A percentile compares a stretch with the other conserved stretches of the same genome.
Conservation (phyloP, 805 yeast species). For the Candida pini region DNA sequence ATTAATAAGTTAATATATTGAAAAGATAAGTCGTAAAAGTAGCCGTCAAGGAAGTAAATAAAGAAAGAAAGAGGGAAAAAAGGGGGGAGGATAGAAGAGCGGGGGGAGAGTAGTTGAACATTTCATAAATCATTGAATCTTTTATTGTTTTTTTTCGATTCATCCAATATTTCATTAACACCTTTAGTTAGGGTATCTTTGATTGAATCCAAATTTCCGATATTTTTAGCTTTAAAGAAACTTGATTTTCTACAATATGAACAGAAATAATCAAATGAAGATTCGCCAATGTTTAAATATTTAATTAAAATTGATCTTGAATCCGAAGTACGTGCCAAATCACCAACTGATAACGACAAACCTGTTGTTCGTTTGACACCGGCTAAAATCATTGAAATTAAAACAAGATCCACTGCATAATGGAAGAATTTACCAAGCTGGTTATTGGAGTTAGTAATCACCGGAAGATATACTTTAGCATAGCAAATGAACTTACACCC, state of each 20-base stretch:
- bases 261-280: conserved; percentile 45
- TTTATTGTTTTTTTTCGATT: conserved; percentile 1
- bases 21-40: too few relatives aligned
- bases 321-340: conserved; percentile 40
- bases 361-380: conserved; percentile 86
- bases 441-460: conserved; percentile 1
- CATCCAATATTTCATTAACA: conserved; percentile 24
- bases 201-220: conserved; percentile 24
- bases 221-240: conserved; percentile 39
- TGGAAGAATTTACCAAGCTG: conserved; percentile 63
- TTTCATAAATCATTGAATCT: background rate
- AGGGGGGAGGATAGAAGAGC: background rate
- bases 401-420: conserved; percentile 68
- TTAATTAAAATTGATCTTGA: conserved; percentile 37
- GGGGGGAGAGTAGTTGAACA: background rate
- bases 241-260: conserved; percentile 41
- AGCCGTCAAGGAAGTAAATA: background rate
- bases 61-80: background rate
- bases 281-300: conserved; percentile 58
- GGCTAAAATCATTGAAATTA: conserved; percentile 77
- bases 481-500: background rate
- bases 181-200: conserved; percentile 25
- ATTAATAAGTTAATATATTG: too few relatives aligned
- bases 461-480: too few relatives aligned
- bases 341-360: conserved; percentile 29